Percentiles rank a stretch among this genome's conserved stretches.
These are phyloP conservation scores for Metschnikowia chrysomelidarum DNA, from an alignment of 805 yeast species.

Conservation along the genomic window DNA sequence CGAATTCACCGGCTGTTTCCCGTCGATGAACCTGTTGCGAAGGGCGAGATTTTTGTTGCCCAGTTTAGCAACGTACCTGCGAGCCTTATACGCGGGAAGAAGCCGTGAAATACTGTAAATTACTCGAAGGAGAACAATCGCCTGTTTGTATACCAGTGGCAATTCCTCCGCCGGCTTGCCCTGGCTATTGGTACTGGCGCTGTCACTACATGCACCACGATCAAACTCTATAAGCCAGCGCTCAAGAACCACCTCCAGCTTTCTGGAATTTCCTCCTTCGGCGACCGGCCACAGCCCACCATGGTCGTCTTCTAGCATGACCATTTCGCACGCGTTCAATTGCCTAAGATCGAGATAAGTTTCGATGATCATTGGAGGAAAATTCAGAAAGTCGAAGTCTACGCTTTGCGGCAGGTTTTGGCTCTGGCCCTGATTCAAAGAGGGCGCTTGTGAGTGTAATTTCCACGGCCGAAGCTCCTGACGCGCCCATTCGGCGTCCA, in stretches of 20 bases:
- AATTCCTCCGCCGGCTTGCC: constrained; percentile 45
- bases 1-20: constrained; percentile 72
- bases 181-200: constrained; percentile 11
- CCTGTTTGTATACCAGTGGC: constrained; percentile 69
- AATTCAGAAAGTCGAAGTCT: constrained; percentile 41
- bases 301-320: constrained; percentile 56
- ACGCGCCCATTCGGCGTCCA: constrained; percentile 29
- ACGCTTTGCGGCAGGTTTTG: too few species aligned
- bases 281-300: constrained; percentile 56
- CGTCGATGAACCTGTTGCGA: constrained; percentile 67
- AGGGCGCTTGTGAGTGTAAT: constrained; percentile 27
- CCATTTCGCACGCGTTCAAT: constrained; percentile 53
- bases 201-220: constrained; percentile 35
- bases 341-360: constrained; percentile 68
- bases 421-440: too few species aligned
- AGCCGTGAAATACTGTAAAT: constrained; percentile 63
- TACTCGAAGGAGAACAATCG: constrained; percentile 71
- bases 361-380: constrained; percentile 86
- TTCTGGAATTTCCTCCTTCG: constrained; percentile 54
- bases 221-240: constrained; percentile 90
- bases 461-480: constrained; percentile 71
- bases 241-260: constrained; percentile 86
- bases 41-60: constrained; percentile 37
- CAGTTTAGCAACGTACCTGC: constrained; percentile 29
- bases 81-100: constrained; percentile 69